phyloP scores from a whole-genome alignment of 2,329 filamentous ascomycete species.

The Orbilia ellipsospora region DNA sequence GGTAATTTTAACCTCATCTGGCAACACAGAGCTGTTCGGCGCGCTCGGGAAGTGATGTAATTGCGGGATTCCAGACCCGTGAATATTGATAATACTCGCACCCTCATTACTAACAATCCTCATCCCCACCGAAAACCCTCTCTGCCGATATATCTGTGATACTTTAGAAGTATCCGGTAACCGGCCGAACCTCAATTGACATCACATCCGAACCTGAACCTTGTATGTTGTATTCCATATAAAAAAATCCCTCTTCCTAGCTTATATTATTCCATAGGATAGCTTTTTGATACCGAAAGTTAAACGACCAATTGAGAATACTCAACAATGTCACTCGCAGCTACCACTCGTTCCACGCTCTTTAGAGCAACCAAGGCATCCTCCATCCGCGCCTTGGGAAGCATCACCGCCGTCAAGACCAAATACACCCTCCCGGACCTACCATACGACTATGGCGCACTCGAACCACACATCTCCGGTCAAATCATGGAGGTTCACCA shows the following conservation, averaged over 20 bases:
- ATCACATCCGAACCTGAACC: not conserved
- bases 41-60: slow-evolving; percentile 42
- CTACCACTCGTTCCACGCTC: slow-evolving; percentile 48
- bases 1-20: slow-evolving; percentile 22
- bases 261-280: not conserved
- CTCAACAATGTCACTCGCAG: slow-evolving; percentile 41
- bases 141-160: not conserved
- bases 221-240: not conserved
- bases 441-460: slow-evolving; percentile 90
- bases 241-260: not conserved
- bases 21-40: not conserved
- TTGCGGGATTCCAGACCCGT: slow-evolving; percentile 40
- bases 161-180: slow-evolving; percentile 12
- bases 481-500: slow-evolving; percentile 98
- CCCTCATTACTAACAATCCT: slow-evolving; percentile 37
- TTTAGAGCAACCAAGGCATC: slow-evolving; percentile 38
- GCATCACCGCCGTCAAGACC: slow-evolving; percentile 80
- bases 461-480: slow-evolving; percentile 80
- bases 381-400: slow-evolving; percentile 67
- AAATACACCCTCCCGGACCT: slow-evolving; percentile 96
- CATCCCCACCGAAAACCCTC: not conserved
- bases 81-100: slow-evolving; percentile 35
- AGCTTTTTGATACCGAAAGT: not conserved
- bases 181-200: slow-evolving; percentile 21
- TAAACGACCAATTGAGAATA: slow-evolving; percentile 1